These are phyloP conservation scores for Styphnolobium japonicum DNA, from an alignment of 306 rosid species.

Conservation along the genomic window DNA sequence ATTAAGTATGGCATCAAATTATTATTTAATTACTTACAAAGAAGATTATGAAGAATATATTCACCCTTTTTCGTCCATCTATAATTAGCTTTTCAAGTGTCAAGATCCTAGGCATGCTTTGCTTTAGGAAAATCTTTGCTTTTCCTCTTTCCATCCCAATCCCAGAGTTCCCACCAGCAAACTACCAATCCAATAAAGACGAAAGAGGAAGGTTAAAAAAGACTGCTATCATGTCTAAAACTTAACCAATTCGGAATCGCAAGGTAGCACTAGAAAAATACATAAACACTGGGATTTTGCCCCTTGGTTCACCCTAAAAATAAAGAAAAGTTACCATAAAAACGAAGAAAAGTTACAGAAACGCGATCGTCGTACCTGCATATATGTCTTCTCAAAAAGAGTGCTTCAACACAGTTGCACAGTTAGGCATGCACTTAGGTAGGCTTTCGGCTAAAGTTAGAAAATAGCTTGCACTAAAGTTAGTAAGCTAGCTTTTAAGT, in stretches of 20 bases:
- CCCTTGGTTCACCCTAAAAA: not conserved
- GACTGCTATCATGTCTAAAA: slow-evolving; percentile 17
- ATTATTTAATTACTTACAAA: not conserved
- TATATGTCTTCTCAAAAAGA: not conserved
- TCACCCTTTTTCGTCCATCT: not conserved
- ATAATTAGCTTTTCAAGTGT: not conserved
- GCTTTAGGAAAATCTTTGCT: slow-evolving; percentile 2
- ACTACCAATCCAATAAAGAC: not conserved
- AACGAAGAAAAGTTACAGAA: not conserved
- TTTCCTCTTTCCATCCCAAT: not conserved
- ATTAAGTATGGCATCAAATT: not conserved
- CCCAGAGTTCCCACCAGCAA: not conserved
- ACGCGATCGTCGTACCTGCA: not conserved
- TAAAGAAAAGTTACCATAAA: not conserved
- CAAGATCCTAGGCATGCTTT: not conserved
- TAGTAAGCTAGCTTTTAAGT: not conserved
- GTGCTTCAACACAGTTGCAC: not conserved
- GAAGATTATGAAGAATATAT: not conserved
- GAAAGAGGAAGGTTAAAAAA: slow-evolving; percentile 22
- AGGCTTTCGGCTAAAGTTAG: slow-evolving; percentile 19
- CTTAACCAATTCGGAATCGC: not conserved
- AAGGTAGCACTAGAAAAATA: not conserved
- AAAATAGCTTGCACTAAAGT: no score
- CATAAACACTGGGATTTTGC: not conserved
- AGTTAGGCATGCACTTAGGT: not conserved